These are phyloP conservation scores for Colletotrichum noveboracense DNA, from an alignment of 2,329 filamentous ascomycete genomes.

Conservation along the genomic window DNA sequence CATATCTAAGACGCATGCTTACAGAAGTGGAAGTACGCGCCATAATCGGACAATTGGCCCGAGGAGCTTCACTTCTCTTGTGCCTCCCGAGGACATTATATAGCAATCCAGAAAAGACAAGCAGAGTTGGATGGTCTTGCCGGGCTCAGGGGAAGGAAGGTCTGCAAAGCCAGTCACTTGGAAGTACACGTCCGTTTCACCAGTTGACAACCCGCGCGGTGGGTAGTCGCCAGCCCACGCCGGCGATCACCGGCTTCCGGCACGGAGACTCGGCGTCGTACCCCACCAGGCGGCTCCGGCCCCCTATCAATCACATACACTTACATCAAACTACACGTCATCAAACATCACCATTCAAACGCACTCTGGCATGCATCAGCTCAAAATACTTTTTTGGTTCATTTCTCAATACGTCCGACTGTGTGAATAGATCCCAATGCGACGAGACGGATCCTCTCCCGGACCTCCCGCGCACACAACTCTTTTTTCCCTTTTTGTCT, in stretches of 20 bases:
- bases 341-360: fast-evolving
- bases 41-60: no score
- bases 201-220: no score
- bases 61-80: no score
- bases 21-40: no score
- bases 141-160: no score
- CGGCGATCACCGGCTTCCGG: background rate
- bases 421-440: background rate
- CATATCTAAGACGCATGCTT: no score
- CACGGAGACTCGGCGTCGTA: background rate
- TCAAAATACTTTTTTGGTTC: background rate
- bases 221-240: background rate
- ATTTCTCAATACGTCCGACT: conserved; percentile 13
- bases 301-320: background rate
- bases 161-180: no score
- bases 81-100: no score
- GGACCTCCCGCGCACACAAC: background rate
- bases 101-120: no score
- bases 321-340: background rate
- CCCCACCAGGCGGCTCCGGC: background rate
- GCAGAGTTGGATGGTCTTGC: no score
- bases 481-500: background rate
- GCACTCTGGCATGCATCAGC: background rate
- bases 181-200: no score
- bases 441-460: background rate